Evolutionary conservation across 441 rosid genomes (phyloP).

Genomic region (Pelargonium cotyledonis): DNA sequence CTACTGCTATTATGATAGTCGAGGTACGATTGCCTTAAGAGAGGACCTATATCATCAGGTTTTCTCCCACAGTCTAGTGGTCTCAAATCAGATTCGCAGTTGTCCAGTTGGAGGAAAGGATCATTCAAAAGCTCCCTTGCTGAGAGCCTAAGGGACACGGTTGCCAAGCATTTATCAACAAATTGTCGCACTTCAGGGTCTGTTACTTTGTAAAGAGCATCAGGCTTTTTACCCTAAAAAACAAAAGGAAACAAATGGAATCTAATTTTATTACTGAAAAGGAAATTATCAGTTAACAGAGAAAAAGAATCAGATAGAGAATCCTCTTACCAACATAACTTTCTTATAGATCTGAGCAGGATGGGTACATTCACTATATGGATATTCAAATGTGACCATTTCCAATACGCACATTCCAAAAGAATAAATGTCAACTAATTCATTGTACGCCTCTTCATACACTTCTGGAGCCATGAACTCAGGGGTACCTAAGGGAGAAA

Average conservation of each 20-base stretch:
- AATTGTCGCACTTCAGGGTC: slow-evolving; percentile 70
- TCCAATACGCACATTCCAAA: slow-evolving; percentile 97
- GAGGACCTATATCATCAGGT: slow-evolving; percentile 38
- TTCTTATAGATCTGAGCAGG: slow-evolving; percentile 98
- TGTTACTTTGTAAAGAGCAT: slow-evolving; percentile 64
- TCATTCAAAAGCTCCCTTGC: slow-evolving; percentile 78
- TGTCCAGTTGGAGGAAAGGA: slow-evolving; percentile 59
- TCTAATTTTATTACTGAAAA: neutral
- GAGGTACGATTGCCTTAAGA: slow-evolving; percentile 45
- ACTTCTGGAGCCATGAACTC: slow-evolving; percentile 99
- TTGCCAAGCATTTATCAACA: slow-evolving; percentile 82
- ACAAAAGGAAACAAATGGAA: slow-evolving; percentile 16
- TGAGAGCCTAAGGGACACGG: slow-evolving; percentile 70
- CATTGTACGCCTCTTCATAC: slow-evolving; percentile 86
- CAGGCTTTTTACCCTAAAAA: slow-evolving; percentile 82
- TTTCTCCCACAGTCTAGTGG: slow-evolving; percentile 38
- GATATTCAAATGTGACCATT: slow-evolving; percentile 92
- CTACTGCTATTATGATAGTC: slow-evolving; percentile 31
- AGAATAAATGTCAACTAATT: slow-evolving; percentile 85
- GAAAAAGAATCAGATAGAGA: neutral
- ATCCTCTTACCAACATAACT: slow-evolving; percentile 72
- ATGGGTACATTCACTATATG: slow-evolving; percentile 82
- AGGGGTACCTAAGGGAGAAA: slow-evolving; percentile 63
- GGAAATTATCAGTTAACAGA: neutral
- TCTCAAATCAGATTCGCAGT: slow-evolving; percentile 48